phyloP scores from a whole-genome alignment of 2,329 filamentous ascomycete genomes.

The Scedosporium aurantiacum region DNA sequence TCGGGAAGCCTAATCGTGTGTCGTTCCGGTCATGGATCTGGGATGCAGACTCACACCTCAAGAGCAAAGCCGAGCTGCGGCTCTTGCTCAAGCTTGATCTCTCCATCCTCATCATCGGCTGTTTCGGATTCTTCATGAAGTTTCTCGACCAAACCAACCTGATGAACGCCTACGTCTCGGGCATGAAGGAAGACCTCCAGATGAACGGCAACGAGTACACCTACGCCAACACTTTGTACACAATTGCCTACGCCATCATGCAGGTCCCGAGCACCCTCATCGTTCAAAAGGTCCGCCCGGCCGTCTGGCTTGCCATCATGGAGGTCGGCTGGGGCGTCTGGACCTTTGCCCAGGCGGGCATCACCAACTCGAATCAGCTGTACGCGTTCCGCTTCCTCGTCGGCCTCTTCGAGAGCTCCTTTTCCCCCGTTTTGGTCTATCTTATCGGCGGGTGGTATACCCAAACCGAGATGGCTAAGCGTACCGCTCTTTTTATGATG shows the following conservation, averaged over 20 bases:
- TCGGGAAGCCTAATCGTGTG: not conserved
- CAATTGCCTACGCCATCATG: slow-evolving; percentile 34
- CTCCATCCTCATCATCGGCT: slow-evolving; percentile 49
- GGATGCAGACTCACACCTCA: not conserved
- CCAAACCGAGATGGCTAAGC: slow-evolving; percentile 43
- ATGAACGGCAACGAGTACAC: slow-evolving; percentile 10
- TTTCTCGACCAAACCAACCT: slow-evolving; percentile 28
- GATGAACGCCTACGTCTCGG: slow-evolving; percentile 22
- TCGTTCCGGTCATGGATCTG: slow-evolving; percentile 5
- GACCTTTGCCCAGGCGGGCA: slow-evolving; percentile 29
- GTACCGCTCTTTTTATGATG: slow-evolving; percentile 47
- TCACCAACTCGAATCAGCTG: slow-evolving; percentile 24
- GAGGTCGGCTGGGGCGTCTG: slow-evolving; percentile 26
- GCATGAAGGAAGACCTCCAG: slow-evolving; percentile 16
- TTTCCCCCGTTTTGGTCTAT: slow-evolving; percentile 42
- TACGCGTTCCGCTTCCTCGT: slow-evolving; percentile 42
- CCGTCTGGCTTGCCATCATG: slow-evolving; percentile 29
- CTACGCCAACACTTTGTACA: slow-evolving; percentile 36
- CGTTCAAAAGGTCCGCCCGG: slow-evolving; percentile 30
- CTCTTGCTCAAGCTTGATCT: slow-evolving; percentile 39
- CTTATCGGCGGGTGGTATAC: slow-evolving; percentile 50
- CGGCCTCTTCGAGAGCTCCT: slow-evolving; percentile 42
- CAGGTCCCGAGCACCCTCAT: slow-evolving; percentile 31
- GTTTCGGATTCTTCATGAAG: slow-evolving; percentile 45
- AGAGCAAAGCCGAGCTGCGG: slow-evolving; percentile 26